Evolutionary conservation across 768 basidiomycete genomes (phyloP), one percentile per base, ranked within the genome.

Genomic region (Boletellus ananiceps): DNA sequence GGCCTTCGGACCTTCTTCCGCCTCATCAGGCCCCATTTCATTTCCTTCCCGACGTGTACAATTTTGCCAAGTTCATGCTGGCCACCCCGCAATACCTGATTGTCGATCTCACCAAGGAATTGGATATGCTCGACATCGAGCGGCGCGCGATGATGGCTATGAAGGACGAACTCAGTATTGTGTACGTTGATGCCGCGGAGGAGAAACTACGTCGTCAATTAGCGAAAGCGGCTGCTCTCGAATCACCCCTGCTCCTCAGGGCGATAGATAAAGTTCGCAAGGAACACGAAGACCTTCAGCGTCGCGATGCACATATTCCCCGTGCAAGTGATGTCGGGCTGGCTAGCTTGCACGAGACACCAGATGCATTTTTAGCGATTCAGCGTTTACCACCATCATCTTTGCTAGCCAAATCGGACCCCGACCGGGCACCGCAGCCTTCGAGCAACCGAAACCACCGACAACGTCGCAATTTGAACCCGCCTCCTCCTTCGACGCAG

Each of bases 11-110:
- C 51, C 78, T 94, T 2, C 71, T 96, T 27, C 86, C 90, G 13
- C 88, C 93, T 16, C 91, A 94, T 56, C 86, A 93, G 61, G 90
- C 93, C 0, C 95, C 96, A 7, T 98, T 94, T 74, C 82, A 96
- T 64, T 98, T 99, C 73, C 76, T 95, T 18, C 96, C 94, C 0
- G 93, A 97, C 61, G 88, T 96, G 35, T 83, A 84, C 55, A 71
- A 73, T 34, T 96, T 87, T 66, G 79, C 93, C 16, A 93, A 91
- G 62, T 96, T 98, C 73, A 96, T 98, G 93, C 82, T 98, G 21
- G 93, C 92, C 16, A 92, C 93, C 0, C 92, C 95, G 1, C 75
- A 80, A 2, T 89, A 94, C 66, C 78, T 98, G 50, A 76, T 87
- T 36, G 64, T 76, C 15, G 86, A 91, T 62, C 79, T 98, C 12